Evolutionary conservation across 2,329 filamentous ascomycete species (phyloP), one percentile per base, ranked within the genome.

Genomic region (Thielaviopsis ethacetica): DNA sequence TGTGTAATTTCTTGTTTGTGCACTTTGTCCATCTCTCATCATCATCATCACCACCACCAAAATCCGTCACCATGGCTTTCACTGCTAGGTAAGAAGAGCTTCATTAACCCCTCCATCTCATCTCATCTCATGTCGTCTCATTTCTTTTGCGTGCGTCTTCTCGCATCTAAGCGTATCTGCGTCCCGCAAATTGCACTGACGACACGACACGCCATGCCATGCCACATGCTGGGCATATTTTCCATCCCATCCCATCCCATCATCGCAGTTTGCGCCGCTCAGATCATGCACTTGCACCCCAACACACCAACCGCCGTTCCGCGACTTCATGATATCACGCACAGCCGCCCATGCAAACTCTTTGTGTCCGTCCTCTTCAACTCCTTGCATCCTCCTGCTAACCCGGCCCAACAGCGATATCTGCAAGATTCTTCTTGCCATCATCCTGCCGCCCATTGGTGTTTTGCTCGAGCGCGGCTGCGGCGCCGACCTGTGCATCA

Each of bases 391-490:
- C 2, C 10, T 5, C 5, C 47, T 47, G 26, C 61, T 62, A 56
- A 62, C 58, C 17, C 56, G n/a, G 21, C n/a, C 30, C 15, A 22
- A 55, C 51, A 74, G 72, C 66, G 79, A 82, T 64, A 81, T 82
- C 66, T 79, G 76, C 78, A 82, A 82, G 73, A 81, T 82, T 78
- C 80, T 95, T 74, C 80, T 95, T 75, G 90, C 90, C 77, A 77
- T 95, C 77, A 76, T 95, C 75, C 82, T 95, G 64, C 90, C 90
- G 60, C 90, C 90, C 70, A 75, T 95, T 59, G 90, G 90, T 76
- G 90, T 95, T 71, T 93, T 95, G 81, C 86, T 95, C 66, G 90
- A 95, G 84, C 83, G 86, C 66, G 90, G 90, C 67, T 95, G 90
- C 75, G 85, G 85, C 70, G 82, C 84, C 65, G 88, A 95, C 71